Evolutionary conservation across 2,329 filamentous ascomycete genomes (phyloP).

Genomic region (Eutypella sp.): DNA sequence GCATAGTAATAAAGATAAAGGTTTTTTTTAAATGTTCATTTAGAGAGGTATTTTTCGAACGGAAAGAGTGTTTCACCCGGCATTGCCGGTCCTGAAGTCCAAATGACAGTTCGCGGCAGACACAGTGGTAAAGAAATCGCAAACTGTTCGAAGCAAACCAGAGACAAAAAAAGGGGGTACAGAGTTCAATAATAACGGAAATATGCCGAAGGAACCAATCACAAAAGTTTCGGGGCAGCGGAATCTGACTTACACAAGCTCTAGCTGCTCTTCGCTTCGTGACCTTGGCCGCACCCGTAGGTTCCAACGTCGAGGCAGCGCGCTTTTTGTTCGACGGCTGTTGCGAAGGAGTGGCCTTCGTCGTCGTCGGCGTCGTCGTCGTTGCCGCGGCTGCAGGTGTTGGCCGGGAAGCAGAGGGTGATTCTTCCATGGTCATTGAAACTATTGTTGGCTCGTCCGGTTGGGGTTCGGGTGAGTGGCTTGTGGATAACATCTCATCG

Average conservation of each 20-base stretch:
- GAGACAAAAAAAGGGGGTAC: not conserved
- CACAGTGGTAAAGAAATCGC: not conserved
- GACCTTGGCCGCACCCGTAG: constrained; percentile 39
- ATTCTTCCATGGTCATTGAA: constrained; percentile 1
- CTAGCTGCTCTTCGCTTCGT: constrained; percentile 83
- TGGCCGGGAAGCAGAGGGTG: not conserved
- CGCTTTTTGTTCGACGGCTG: constrained; percentile 24
- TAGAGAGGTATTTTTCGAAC: no score
- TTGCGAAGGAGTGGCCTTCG: constrained; percentile 2
- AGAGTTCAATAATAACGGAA: not conserved
- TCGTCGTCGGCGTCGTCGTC: constrained; percentile 1
- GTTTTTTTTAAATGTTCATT: no score
- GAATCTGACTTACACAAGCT: constrained; percentile 64
- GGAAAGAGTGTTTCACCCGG: not conserved
- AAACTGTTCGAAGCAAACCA: no score
- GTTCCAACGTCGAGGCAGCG: constrained; percentile 24
- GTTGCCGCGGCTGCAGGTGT: not conserved
- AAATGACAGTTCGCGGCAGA: not conserved
- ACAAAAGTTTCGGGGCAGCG: not conserved
- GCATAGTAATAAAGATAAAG: no score
- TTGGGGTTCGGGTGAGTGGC: constrained; percentile 21
- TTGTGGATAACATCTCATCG: constrained; percentile 16
- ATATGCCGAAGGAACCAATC: not conserved
- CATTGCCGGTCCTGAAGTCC: not conserved
- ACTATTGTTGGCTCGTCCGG: constrained; percentile 12